These are phyloP conservation scores for Epichloe uncinata DNA, from an alignment of 2,329 filamentous ascomycete genomes.

Conservation along the genomic window DNA sequence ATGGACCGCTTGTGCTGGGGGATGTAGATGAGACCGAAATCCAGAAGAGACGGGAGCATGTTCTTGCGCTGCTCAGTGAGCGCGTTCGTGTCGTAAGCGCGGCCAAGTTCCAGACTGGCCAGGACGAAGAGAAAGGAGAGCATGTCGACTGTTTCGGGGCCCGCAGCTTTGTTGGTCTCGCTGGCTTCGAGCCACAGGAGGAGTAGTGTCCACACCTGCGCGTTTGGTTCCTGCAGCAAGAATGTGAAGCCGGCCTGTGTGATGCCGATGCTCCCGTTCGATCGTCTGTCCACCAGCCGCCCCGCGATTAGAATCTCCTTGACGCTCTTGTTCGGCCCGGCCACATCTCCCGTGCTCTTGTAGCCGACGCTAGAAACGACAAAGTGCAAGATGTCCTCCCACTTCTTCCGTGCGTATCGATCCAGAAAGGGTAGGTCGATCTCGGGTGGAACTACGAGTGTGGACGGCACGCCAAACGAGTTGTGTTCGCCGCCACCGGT, in stretches of 20 bases:
- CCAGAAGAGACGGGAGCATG: conserved; percentile 81
- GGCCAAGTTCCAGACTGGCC: conserved; percentile 80
- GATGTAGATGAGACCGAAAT: conserved; percentile 85
- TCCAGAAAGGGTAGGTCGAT: conserved; percentile 66
- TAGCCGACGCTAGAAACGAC: conserved; percentile 68
- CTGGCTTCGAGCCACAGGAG: conserved; percentile 86
- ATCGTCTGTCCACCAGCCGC: conserved; percentile 56
- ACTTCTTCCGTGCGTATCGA: conserved; percentile 72
- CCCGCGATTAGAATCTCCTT: conserved; percentile 74
- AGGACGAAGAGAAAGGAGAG: conserved; percentile 93
- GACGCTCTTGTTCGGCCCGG: conserved; percentile 58
- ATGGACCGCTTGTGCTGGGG: conserved; percentile 43
- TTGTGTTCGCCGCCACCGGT: conserved; percentile 76
- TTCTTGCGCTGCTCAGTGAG: conserved; percentile 70
- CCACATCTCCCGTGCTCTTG: conserved; percentile 31
- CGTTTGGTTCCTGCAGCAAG: conserved; percentile 85
- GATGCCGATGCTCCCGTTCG: conserved; percentile 60
- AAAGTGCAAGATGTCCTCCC: conserved; percentile 93
- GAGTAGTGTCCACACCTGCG: conserved; percentile 91
- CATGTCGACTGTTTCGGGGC: conserved; percentile 83
- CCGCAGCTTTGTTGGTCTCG: conserved; percentile 41
- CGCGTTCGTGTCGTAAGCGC: conserved; percentile 77
- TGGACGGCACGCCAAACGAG: conserved; percentile 85
- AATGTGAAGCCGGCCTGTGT: conserved; percentile 93
- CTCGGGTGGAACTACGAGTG: conserved; percentile 44